Conservation (phyloP, 2,329 filamentous ascomycete species). For the Aspergillus tanneri region DNA sequence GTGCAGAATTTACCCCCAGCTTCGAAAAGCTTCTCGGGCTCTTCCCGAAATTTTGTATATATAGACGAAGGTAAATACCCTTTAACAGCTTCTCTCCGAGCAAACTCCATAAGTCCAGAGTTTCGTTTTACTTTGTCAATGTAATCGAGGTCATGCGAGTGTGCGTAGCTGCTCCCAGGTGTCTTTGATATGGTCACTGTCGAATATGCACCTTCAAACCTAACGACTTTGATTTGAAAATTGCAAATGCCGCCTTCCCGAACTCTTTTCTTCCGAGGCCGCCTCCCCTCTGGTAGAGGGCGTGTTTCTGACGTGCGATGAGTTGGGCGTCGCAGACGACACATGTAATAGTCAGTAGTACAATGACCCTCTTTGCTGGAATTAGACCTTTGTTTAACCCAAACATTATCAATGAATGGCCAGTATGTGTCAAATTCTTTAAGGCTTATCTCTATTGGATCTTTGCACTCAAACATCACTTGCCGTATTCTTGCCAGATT, state of each 20-base stretch:
- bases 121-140: constrained; percentile 51
- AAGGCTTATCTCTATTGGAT: constrained; percentile 47
- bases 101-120: constrained; percentile 49
- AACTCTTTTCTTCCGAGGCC: constrained; percentile 44
- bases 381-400: constrained; percentile 48
- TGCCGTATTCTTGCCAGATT: constrained; percentile 45
- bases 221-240: constrained; percentile 50
- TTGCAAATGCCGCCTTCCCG: constrained; percentile 49
- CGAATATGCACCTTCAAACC: constrained; percentile 44
- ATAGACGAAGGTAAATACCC: constrained; percentile 51
- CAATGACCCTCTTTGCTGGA: constrained; percentile 43
- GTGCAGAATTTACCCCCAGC: constrained; percentile 49
- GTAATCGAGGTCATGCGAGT: constrained; percentile 49
- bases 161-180: constrained; percentile 40
- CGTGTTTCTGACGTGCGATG: constrained; percentile 42
- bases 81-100: constrained; percentile 46
- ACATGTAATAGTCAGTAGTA: constrained; percentile 50
- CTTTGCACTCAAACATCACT: constrained; percentile 47
- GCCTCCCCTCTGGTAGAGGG: constrained; percentile 47
- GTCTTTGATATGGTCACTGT: constrained; percentile 46
- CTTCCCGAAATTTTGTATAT: constrained; percentile 49
- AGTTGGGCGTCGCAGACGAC: constrained; percentile 43
- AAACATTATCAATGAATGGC: constrained; percentile 53
- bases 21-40: constrained; percentile 44
- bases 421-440: constrained; percentile 50